phyloP scores from a whole-genome alignment of 2,329 filamentous ascomycete species.

The Ceratocystis cacaofunesta region DNA sequence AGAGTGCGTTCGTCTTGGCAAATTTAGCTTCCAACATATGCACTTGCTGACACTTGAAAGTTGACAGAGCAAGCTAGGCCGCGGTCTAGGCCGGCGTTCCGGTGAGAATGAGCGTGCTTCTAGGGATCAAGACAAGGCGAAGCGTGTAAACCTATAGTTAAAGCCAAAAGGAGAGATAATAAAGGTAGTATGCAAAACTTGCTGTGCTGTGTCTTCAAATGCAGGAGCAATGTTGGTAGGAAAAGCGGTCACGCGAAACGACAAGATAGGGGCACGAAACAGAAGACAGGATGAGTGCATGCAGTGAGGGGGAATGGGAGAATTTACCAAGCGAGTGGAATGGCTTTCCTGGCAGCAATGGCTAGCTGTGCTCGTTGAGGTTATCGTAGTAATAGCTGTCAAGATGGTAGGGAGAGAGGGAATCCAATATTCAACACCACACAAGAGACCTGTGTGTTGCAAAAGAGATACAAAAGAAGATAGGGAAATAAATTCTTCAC shows the following conservation, averaged over 20 bases:
- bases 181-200: background rate
- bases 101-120: background rate
- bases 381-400: background rate
- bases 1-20: background rate
- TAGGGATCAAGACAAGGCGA: slow-evolving; percentile 3
- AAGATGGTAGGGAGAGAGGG: background rate
- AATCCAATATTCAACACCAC: background rate
- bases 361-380: background rate
- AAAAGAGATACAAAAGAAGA: background rate
- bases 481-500: background rate
- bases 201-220: background rate
- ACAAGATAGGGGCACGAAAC: background rate
- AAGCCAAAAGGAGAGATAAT: background rate
- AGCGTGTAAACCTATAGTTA: background rate
- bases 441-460: background rate
- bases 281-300: background rate
- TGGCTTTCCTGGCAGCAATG: background rate
- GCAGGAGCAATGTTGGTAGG: background rate
- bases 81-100: background rate
- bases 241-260: background rate
- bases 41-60: background rate
- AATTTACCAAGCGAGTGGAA: background rate
- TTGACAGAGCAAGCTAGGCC: background rate
- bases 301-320: background rate
- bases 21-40: background rate